Base-by-base conservation (phyloP, 768 basidiomycete genomes). In the Tulasnella sp. region DNA sequence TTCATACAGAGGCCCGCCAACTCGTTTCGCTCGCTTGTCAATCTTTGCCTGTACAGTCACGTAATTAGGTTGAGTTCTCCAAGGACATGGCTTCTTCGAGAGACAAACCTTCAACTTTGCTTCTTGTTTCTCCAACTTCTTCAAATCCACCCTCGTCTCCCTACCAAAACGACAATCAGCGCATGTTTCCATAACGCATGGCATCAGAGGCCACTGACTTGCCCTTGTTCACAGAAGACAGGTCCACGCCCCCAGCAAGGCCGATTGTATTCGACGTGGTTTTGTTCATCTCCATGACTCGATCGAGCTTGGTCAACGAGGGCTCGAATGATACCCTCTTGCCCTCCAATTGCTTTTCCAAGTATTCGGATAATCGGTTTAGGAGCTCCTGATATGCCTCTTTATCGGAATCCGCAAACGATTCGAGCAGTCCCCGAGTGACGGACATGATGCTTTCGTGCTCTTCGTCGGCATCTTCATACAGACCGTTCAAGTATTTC, bases 41-140 rank as follows among this genome's bases (percentile, higher is more conserved):
- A 97, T 93, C 70, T 99, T 99, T 27, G 91, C 91, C 86, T 88
- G 39, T 52, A 42, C n/a, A 19, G 4, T 27, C 52, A 5, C 23
- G 4, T 5, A 12, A 35, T 25, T 17, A 19, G 35, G 34, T 23
- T 19, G 17, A 43, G 12, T 3, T 42, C 4, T 32, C 19, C 21
- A n/a, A n/a, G n/a, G 40, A 15, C 12, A n/a, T 4, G 11, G 25
- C 60, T 12, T 11, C 32, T 36, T 12, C 1, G 19, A 8, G 8
- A 54, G 4, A 59, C 68, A 41, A 41, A 84, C 87, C 75, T 83
- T 84, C 63, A 98, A 80, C 69, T 99, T 99, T 1, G 91, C 90
- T 69, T 99, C 96, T 64, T 91, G 87, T 70, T 96, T 94, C 71
- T 94, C 91, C 7, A 96, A 79, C 65, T 93, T 93, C 71, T 92